Evolutionary conservation across 1,139 yeast genomes (phyloP).

Genomic region (Hyphopichia burtonii): DNA sequence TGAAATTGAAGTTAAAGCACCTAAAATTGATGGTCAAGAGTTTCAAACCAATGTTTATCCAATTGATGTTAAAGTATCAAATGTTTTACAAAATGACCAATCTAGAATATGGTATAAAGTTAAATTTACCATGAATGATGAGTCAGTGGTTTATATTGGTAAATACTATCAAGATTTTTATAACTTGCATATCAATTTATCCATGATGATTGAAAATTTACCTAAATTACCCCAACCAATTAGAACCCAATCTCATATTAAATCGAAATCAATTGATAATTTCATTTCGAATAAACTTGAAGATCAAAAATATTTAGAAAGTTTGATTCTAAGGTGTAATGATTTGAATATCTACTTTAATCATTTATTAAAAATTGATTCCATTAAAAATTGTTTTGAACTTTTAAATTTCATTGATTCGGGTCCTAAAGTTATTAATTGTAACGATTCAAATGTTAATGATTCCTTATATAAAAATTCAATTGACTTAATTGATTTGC

Average conservation of each 20-base stretch:
- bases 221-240: conserved; percentile 44
- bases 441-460: conserved; percentile 16
- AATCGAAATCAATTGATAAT: neutral
- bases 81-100: conserved; percentile 8
- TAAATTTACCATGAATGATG: conserved; percentile 24
- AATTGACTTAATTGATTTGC: conserved; percentile 17
- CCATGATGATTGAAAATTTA: conserved; percentile 13
- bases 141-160: conserved; percentile 23
- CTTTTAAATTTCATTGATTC: conserved; percentile 16
- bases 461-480: conserved; percentile 22
- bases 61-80: conserved; percentile 3
- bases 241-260: conserved; percentile 9
- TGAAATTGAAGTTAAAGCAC: neutral
- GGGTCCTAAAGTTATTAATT: neutral
- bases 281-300: conserved; percentile 5
- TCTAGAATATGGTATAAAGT: conserved; percentile 35
- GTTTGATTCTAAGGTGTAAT: conserved; percentile 24
- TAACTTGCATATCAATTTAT: conserved; percentile 27
- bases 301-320: conserved; percentile 19
- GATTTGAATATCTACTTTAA: conserved; percentile 37
- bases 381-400: conserved; percentile 15
- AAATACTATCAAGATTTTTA: conserved; percentile 38
- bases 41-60: conserved; percentile 5
- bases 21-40: neutral
- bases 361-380: conserved; percentile 16